Conservation (phyloP, 495 filamentous ascomycete species). For the Tetracladium setigerum region DNA sequence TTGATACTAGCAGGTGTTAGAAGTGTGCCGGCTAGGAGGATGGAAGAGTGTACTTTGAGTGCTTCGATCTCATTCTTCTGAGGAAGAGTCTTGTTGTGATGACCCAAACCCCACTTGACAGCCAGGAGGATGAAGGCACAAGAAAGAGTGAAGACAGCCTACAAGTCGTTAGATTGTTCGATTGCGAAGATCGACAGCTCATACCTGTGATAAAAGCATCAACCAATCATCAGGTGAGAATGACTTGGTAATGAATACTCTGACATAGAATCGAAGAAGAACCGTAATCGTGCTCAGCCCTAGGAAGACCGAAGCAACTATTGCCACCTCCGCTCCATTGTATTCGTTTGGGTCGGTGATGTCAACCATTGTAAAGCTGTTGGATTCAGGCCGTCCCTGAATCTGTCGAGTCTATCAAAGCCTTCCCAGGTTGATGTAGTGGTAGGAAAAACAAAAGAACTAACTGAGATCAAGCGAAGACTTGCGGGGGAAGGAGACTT, state of each 20-base stretch:
- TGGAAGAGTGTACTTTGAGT: constrained; percentile 16
- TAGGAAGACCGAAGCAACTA: constrained; percentile 23
- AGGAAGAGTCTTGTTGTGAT: constrained; percentile 28
- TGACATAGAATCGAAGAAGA: constrained; percentile 28
- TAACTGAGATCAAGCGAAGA: too few relatives aligned
- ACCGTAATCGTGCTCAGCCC: constrained; percentile 27
- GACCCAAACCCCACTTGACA: constrained; percentile 27
- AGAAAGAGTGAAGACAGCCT: constrained; percentile 29
- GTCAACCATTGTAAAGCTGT: background rate
- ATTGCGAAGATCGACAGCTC: constrained; percentile 6
- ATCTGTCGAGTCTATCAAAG: too few relatives aligned
- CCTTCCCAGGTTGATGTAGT: too few relatives aligned
- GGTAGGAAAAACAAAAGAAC: too few relatives aligned
- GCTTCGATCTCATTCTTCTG: constrained; percentile 27
- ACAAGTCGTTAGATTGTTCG: background rate
- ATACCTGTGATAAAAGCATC: constrained; percentile 32
- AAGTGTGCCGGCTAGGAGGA: background rate
- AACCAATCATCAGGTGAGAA: constrained; percentile 35
- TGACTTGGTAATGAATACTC: constrained; percentile 27
- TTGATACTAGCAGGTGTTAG: constrained; percentile 24
- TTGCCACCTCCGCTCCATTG: constrained; percentile 29
- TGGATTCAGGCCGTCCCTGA: too few relatives aligned
- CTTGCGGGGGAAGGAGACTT: too few relatives aligned
- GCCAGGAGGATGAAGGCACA: constrained; percentile 27
- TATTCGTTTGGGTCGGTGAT: constrained; percentile 7